Evolutionary conservation across 2,329 filamentous ascomycete genomes (phyloP).

Genomic region (Verticillium nubilum): DNA sequence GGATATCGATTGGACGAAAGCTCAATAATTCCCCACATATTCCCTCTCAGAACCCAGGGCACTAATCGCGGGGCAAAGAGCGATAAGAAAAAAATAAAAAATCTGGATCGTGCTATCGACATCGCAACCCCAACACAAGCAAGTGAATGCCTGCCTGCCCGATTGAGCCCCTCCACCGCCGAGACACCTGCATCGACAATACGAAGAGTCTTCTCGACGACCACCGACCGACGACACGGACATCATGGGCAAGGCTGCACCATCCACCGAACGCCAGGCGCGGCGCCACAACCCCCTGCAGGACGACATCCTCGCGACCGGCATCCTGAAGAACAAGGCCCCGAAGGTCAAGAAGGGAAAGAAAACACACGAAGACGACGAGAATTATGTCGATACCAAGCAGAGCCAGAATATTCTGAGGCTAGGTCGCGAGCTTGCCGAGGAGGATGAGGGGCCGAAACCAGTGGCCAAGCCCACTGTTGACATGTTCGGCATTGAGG

Average conservation of each 20-base stretch:
- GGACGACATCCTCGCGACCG: constrained; percentile 72
- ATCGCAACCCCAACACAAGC: background rate
- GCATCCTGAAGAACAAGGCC: constrained; percentile 67
- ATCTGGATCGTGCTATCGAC: background rate
- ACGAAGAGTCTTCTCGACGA: background rate
- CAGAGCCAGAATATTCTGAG: constrained; percentile 83
- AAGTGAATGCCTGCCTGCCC: background rate
- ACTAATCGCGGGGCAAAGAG: constrained; percentile 17
- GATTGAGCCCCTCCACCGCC: background rate
- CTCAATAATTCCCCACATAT: background rate
- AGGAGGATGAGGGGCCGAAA: constrained; percentile 59
- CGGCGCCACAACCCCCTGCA: constrained; percentile 87
- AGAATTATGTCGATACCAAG: constrained; percentile 78
- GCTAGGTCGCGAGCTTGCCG: constrained; percentile 81
- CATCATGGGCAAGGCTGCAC: constrained; percentile 73
- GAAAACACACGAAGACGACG: constrained; percentile 52
- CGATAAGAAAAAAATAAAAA: constrained; percentile 26
- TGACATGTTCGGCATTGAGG: constrained; percentile 75
- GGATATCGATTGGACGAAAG: constrained; percentile 5
- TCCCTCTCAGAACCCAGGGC: constrained; percentile 8
- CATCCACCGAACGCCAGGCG: constrained; percentile 50
- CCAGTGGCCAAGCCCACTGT: constrained; percentile 32
- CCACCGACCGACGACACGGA: background rate
- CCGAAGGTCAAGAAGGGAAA: constrained; percentile 67
- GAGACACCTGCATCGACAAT: background rate